Conservation (phyloP, 306 rosid genomes). For the Benincasa hispida region DNA sequence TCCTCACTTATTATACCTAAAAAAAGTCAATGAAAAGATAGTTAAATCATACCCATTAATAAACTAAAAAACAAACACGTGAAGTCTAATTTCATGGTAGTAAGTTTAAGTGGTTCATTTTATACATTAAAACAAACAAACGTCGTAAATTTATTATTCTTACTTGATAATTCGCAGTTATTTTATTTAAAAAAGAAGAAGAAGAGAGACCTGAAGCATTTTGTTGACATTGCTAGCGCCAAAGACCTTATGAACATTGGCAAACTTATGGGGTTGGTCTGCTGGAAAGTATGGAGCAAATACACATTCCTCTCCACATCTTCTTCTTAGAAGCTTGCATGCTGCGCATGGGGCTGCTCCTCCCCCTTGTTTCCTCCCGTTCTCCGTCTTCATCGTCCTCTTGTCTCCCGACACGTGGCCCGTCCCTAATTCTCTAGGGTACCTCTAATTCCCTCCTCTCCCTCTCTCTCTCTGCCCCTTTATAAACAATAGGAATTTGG, state of each 20-base stretch:
- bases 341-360: constrained; percentile 75
- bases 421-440: not conserved
- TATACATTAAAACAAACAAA: no score
- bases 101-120: no score
- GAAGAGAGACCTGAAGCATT: constrained; percentile 48
- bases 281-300: constrained; percentile 82
- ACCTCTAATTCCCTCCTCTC: no score
- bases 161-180: no score
- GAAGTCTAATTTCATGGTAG: no score
- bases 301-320: constrained; percentile 65
- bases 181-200: no score
- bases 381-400: constrained; percentile 26
- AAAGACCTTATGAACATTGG: constrained; percentile 76
- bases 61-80: no score
- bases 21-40: no score
- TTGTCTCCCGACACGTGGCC: not conserved
- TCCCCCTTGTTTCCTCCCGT: constrained; percentile 27
- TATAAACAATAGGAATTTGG: not conserved
- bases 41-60: no score
- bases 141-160: no score
- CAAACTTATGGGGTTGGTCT: constrained; percentile 66
- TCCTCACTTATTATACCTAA: rapidly evolving
- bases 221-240: constrained; percentile 89
- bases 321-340: constrained; percentile 62
- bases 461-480: not conserved